Base-by-base conservation (phyloP, 345 rosid species). In the Orychophragmus violaceus region DNA sequence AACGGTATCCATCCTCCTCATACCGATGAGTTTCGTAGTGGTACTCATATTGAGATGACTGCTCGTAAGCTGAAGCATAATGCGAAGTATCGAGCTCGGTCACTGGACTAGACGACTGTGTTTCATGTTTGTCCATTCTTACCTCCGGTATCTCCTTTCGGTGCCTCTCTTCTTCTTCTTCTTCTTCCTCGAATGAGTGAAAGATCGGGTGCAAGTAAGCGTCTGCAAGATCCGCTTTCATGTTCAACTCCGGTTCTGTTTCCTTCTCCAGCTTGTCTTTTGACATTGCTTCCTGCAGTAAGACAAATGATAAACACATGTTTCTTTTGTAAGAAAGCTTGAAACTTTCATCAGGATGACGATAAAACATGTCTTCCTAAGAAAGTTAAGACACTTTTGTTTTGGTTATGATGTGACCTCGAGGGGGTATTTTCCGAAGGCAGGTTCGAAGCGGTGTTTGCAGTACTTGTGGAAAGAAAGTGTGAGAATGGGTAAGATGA, bases 151-250 rank as follows among this genome's bases (percentile, higher is more conserved):
- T 16, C 74, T 82, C 76, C 30, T 66, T 45, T 32, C 10, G 64
- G 42, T 48, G 70, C 6, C 24, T 50, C 41, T 59, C 50, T 59
- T 21, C 55, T 23, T 55, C 51, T 49, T 49, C 53, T 46, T 28
- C 44, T 56, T 83, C 85, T 29, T 75, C 81, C 71, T 84, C 89
- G 3, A 87, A 84, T 10, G 97, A 70, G 11, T 54, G 89, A 83
- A 94, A 94, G 76, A 94, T 94, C 0, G 96, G 96, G 63, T 90
- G 99, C 80, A 88, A 65, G 84, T 90, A 94, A 9, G 99, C 97
- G 64, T 94, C 97, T 2, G 92, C 89, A 55, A 94, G 74, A 78
- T 81, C 86, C 1, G 92, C 84, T 68, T 82, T 83, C 60, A 87
- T 64, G 80, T 83, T 84, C 39, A 83, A 17, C 21, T 79, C 81